Evolutionary conservation across 2,329 filamentous ascomycete genomes (phyloP).

Genomic region (Botrytis hyacinthi): DNA sequence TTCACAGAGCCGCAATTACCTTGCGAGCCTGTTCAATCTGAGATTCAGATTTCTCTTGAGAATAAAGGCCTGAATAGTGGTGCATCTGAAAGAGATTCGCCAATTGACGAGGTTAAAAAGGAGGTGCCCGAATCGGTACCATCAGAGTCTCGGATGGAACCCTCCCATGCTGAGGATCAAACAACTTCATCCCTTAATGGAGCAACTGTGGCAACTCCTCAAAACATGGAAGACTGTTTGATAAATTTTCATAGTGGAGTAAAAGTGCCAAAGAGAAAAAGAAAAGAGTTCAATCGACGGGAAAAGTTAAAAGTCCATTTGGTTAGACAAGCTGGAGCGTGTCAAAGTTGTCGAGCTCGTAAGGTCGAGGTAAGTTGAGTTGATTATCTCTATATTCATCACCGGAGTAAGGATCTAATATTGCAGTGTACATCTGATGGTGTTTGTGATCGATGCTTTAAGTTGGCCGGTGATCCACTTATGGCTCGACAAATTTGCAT

Average conservation of each 20-base stretch:
- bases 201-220: not conserved
- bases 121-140: not conserved
- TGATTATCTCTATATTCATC: not conserved
- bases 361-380: slow-evolving; percentile 24
- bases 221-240: slow-evolving; percentile 13
- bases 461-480: slow-evolving; percentile 16
- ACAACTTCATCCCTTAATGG: not conserved
- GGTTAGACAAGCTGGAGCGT: slow-evolving; percentile 26
- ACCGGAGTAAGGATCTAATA: not conserved
- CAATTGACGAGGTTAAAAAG: not conserved
- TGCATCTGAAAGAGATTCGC: not conserved
- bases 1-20: not conserved
- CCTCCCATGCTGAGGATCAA: not conserved
- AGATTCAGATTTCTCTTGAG: not conserved
- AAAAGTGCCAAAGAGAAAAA: slow-evolving; percentile 19
- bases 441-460: slow-evolving; percentile 25
- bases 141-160: not conserved
- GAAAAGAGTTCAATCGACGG: slow-evolving; percentile 22
- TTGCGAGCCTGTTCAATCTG: not conserved
- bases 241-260: slow-evolving; percentile 14
- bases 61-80: not conserved
- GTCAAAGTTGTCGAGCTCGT: slow-evolving; percentile 23
- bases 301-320: slow-evolving; percentile 25
- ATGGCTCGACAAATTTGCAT: slow-evolving; percentile 26
- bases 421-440: slow-evolving; percentile 25